Percentiles rank a stretch among this genome's conserved stretches.
Conservation (phyloP, 2,329 filamentous ascomycete genomes). For the Alternaria sp. region DNA sequence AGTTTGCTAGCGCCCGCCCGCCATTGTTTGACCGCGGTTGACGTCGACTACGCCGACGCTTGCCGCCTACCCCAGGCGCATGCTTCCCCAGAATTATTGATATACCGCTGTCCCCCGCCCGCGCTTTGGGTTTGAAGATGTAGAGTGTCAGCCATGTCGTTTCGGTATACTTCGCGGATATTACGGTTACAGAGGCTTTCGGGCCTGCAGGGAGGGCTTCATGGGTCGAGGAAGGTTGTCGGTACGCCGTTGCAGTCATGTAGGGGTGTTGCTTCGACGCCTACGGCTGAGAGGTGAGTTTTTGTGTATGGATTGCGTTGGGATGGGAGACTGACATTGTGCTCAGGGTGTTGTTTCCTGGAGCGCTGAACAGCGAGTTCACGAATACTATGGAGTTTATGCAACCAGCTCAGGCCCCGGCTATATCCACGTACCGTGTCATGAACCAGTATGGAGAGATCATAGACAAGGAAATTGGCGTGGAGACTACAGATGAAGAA, state of each 20-base stretch:
- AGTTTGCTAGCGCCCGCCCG: conserved; percentile 13
- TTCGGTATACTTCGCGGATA: conserved; percentile 39
- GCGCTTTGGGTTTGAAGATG: conserved; percentile 13
- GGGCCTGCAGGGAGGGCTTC: conserved; percentile 17
- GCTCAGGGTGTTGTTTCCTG: conserved; percentile 74
- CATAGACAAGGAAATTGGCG: conserved; percentile 74
- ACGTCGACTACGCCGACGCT: conserved; percentile 33
- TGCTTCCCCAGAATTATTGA: conserved; percentile 32
- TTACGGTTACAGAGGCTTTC: conserved; percentile 25
- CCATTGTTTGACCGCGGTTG: conserved; percentile 3
- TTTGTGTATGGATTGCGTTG: not conserved
- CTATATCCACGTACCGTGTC: conserved; percentile 89
- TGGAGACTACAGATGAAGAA: conserved; percentile 69
- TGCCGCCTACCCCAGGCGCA: conserved; percentile 28
- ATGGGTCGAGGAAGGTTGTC: conserved; percentile 22
- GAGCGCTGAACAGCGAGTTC: conserved; percentile 94
- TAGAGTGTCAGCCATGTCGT: conserved; percentile 41
- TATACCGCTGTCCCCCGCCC: conserved; percentile 23
- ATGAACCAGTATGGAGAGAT: conserved; percentile 88
- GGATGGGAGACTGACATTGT: not conserved
- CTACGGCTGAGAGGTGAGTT: conserved; percentile 66
- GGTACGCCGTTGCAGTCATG: conserved; percentile 51
- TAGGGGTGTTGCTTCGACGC: conserved; percentile 64
- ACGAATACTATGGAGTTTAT: conserved; percentile 80
- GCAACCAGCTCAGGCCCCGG: conserved; percentile 69